These are phyloP conservation scores for Coleophoma crateriformis DNA, from an alignment of 2,329 filamentous ascomycete genomes.

Conservation along the genomic window DNA sequence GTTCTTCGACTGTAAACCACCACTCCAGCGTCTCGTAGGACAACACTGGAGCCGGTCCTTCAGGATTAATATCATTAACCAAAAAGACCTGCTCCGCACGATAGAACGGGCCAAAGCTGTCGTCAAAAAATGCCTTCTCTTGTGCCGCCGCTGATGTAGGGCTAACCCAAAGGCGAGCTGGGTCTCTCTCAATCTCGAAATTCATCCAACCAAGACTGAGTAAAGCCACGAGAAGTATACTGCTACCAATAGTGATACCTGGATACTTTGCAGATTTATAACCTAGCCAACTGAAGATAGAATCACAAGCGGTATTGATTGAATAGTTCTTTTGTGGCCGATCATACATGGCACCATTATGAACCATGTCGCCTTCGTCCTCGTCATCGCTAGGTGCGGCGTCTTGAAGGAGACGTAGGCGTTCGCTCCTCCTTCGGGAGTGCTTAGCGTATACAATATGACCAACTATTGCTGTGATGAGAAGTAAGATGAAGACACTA, in stretches of 20 bases:
- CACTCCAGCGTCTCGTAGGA: slow-evolving; percentile 84
- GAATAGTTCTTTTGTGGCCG: slow-evolving; percentile 73
- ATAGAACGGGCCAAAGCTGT: slow-evolving; percentile 92
- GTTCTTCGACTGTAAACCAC: slow-evolving; percentile 89
- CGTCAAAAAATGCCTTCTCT: slow-evolving; percentile 91
- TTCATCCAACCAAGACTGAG: slow-evolving; percentile 83
- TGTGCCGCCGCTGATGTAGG: slow-evolving; percentile 84
- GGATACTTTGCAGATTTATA: slow-evolving; percentile 79
- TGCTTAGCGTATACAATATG: slow-evolving; percentile 74
- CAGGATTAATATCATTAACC: slow-evolving; percentile 72
- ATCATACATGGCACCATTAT: slow-evolving; percentile 72
- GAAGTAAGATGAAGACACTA: slow-evolving; percentile 62
- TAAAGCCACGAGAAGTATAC: slow-evolving; percentile 68
- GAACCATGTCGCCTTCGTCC: slow-evolving; percentile 81
- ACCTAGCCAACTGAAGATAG: slow-evolving; percentile 74
- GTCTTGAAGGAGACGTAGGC: slow-evolving; percentile 83
- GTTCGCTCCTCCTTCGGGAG: slow-evolving; percentile 68
- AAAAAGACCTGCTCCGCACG: slow-evolving; percentile 89
- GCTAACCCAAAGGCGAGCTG: slow-evolving; percentile 93
- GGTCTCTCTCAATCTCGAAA: slow-evolving; percentile 86
- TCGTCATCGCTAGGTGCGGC: slow-evolving; percentile 83
- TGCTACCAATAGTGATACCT: slow-evolving; percentile 71
- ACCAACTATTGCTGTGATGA: slow-evolving; percentile 62
- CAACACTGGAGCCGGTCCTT: slow-evolving; percentile 68
- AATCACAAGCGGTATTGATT: slow-evolving; percentile 78